Evolutionary conservation across 495 filamentous ascomycete species (phyloP).

Genomic region (Hypoxylon crocopeplum): DNA sequence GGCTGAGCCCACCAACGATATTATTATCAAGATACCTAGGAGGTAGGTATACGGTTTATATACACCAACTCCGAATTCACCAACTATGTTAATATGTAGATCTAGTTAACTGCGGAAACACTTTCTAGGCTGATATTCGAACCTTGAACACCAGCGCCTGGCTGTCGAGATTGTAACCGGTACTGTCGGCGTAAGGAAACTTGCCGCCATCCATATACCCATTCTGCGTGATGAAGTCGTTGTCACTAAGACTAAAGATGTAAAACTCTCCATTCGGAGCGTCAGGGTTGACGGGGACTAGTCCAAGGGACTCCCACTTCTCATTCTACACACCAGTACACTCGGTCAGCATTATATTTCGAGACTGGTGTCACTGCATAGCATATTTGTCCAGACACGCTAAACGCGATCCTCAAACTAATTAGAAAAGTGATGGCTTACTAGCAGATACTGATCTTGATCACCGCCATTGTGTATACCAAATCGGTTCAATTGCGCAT

Average conservation of each 20-base stretch:
- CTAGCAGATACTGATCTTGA: slow-evolving; percentile 33
- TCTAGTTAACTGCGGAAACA: too few relatives aligned
- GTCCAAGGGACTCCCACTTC: slow-evolving; percentile 79
- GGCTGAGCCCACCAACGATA: background rate
- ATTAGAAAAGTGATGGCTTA: slow-evolving; percentile 1
- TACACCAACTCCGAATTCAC: background rate
- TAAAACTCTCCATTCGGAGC: slow-evolving; percentile 65
- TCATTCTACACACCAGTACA: slow-evolving; percentile 59
- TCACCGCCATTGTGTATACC: slow-evolving; percentile 68
- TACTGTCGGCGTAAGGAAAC: slow-evolving; percentile 65
- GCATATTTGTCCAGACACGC: background rate
- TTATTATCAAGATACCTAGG: too few relatives aligned
- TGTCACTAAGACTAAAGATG: slow-evolving; percentile 73
- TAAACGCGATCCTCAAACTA: background rate
- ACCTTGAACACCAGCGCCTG: slow-evolving; percentile 79
- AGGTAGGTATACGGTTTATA: background rate
- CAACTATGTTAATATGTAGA: background rate
- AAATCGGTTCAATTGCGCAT: slow-evolving; percentile 70
- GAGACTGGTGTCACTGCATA: too few relatives aligned
- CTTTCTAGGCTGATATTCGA: slow-evolving; percentile 34
- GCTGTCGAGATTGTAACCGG: slow-evolving; percentile 68
- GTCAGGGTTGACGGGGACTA: slow-evolving; percentile 65
- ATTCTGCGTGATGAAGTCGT: slow-evolving; percentile 83
- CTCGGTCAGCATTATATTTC: background rate
- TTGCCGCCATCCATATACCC: slow-evolving; percentile 70